Evolutionary conservation across 106 monocot species (phyloP).

Genomic region (Vanilla planifolia): DNA sequence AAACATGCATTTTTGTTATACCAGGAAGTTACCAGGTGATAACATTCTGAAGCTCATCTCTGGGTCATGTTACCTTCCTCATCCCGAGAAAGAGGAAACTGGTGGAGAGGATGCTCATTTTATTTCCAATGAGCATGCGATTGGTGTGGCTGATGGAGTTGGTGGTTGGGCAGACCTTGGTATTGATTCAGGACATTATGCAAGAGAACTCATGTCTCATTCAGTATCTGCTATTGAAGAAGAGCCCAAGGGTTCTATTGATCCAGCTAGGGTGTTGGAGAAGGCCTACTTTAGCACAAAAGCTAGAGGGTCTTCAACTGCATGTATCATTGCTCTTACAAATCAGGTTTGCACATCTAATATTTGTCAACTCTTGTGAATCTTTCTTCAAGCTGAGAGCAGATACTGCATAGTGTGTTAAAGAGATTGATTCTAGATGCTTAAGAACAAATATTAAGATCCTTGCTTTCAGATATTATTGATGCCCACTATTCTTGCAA

Average conservation of each 20-base stretch:
- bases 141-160: conserved; percentile 97
- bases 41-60: conserved; percentile 69
- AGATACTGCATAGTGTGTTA: too few relatives aligned
- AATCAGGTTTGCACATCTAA: conserved; percentile 47
- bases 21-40: conserved; percentile 46
- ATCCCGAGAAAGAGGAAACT: conserved; percentile 90
- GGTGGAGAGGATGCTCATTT: conserved; percentile 99
- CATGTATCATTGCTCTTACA: conserved; percentile 89
- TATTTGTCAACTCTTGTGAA: neutral
- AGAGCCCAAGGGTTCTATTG: conserved; percentile 80
- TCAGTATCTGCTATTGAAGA: conserved; percentile 72
- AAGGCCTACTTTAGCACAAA: conserved; percentile 89
- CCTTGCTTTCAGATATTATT: too few relatives aligned
- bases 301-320: conserved; percentile 90
- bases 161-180: conserved; percentile 99
- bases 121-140: conserved; percentile 79
- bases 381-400: too few relatives aligned
- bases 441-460: too few relatives aligned
- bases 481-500: too few relatives aligned
- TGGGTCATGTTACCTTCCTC: conserved; percentile 91
- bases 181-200: conserved; percentile 80
- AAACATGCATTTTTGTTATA: conserved; percentile 1
- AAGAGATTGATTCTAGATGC: too few relatives aligned
- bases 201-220: conserved; percentile 85
- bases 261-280: conserved; percentile 82